Evolutionary conservation across 1,139 yeast species (phyloP).

Genomic region (Diutina pseudorugosa): DNA sequence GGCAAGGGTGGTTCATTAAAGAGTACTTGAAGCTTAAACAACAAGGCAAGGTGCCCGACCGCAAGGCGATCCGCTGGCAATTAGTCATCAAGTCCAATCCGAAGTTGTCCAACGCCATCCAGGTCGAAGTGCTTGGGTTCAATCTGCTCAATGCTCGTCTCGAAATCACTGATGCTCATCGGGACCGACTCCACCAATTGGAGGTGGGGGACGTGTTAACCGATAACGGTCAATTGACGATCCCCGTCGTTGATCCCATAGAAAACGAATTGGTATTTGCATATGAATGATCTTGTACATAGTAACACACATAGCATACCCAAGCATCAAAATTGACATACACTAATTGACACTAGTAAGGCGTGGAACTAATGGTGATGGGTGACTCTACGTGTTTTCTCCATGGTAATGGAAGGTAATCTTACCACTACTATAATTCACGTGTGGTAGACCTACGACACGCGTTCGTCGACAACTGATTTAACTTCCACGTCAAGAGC

Average conservation of each 20-base stretch:
- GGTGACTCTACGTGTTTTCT: too few relatives aligned
- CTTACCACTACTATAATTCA: too few relatives aligned
- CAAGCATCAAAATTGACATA: too few relatives aligned
- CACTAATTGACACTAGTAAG: too few relatives aligned
- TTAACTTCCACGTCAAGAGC: neutral
- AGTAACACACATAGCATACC: neutral
- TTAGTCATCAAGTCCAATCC: neutral
- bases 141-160: neutral
- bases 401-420: too few relatives aligned
- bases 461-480: neutral
- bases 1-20: neutral
- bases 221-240: neutral
- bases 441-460: neutral
- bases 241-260: neutral
- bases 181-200: neutral
- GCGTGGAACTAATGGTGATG: too few relatives aligned
- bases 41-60: neutral
- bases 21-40: neutral
- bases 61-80: neutral
- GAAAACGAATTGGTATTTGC: neutral
- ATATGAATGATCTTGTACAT: neutral
- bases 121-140: slow-evolving; percentile 1
- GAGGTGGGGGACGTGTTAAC: neutral
- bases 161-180: neutral
- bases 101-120: neutral